Conservation (phyloP, 257 asterid genomes). For the Solanum tacnaense region DNA sequence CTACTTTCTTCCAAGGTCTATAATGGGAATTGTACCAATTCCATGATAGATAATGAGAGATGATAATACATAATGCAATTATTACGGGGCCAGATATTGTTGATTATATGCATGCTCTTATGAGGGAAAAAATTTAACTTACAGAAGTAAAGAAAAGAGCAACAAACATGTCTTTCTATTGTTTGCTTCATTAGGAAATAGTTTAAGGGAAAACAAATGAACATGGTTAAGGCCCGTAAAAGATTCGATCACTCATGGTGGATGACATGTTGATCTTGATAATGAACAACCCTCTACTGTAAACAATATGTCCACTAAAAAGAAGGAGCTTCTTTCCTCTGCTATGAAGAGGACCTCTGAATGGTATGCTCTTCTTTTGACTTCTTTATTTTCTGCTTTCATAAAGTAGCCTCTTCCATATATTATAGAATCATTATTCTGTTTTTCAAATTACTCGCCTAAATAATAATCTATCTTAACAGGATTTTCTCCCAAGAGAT, state of each 20-base stretch:
- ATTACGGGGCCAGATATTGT: neutral
- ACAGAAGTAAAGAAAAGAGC: neutral
- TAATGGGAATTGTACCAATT: constrained; percentile 10
- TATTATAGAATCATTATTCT: neutral
- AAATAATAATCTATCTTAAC: constrained; percentile 7
- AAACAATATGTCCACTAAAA: constrained; percentile 38
- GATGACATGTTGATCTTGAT: constrained; percentile 8
- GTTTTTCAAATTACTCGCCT: neutral
- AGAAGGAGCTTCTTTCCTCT: constrained; percentile 54
- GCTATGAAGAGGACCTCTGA: constrained; percentile 80
- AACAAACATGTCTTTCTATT: neutral
- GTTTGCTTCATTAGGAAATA: neutral
- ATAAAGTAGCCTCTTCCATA: neutral
- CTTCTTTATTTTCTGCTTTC: neutral
- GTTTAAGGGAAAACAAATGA: neutral
- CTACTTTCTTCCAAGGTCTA: neutral
- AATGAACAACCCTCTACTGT: neutral
- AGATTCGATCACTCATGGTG: neutral
- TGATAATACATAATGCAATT: neutral
- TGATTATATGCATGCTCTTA: neutral
- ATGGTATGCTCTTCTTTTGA: constrained; percentile 31
- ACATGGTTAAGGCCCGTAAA: neutral
- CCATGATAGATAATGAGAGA: constrained; percentile 5
- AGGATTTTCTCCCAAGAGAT: constrained; percentile 87
- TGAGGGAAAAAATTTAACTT: neutral